phyloP scores from a whole-genome alignment of 2,329 filamentous ascomycete species.

The Phyllosticta capitalensis region DNA sequence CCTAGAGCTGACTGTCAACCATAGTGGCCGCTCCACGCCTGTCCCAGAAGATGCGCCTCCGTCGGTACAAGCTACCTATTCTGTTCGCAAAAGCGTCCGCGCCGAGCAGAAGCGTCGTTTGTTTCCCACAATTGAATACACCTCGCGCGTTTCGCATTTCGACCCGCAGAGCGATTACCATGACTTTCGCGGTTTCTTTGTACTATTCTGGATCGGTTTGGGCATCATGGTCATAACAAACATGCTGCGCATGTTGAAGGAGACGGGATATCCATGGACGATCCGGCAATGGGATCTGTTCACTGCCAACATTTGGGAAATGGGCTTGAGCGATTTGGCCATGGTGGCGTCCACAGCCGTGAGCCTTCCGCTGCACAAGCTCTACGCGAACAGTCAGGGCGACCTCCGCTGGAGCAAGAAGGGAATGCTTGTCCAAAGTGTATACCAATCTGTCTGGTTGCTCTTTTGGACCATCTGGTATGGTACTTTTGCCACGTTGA shows the following conservation, averaged over 20 bases:
- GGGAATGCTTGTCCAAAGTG: constrained; percentile 74
- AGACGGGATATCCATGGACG: constrained; percentile 78
- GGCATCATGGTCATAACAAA: constrained; percentile 95
- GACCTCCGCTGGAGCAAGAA: constrained; percentile 62
- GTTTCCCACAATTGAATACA: constrained; percentile 89
- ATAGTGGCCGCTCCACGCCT: constrained; percentile 73
- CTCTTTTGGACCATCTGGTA: constrained; percentile 56
- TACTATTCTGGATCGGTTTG: constrained; percentile 93
- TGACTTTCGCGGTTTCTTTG: constrained; percentile 96
- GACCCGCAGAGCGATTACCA: constrained; percentile 85
- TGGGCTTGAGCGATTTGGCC: constrained; percentile 70
- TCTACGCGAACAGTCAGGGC: constrained; percentile 50
- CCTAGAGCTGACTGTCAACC: constrained; percentile 3
- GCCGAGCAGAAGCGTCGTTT: constrained; percentile 72
- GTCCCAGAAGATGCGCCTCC: constrained; percentile 85
- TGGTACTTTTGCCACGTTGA: neutral
- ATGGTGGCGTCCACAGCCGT: constrained; percentile 74
- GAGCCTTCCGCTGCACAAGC: constrained; percentile 62
- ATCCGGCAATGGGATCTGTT: constrained; percentile 83
- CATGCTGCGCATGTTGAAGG: constrained; percentile 86
- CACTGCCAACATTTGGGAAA: constrained; percentile 77
- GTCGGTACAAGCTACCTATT: constrained; percentile 76
- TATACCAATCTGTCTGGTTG: constrained; percentile 74
- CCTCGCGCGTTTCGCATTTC: constrained; percentile 86
- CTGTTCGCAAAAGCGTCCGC: constrained; percentile 72